Base-by-base conservation (phyloP, 345 rosid genomes). In the Sonneratia caseolaris region DNA sequence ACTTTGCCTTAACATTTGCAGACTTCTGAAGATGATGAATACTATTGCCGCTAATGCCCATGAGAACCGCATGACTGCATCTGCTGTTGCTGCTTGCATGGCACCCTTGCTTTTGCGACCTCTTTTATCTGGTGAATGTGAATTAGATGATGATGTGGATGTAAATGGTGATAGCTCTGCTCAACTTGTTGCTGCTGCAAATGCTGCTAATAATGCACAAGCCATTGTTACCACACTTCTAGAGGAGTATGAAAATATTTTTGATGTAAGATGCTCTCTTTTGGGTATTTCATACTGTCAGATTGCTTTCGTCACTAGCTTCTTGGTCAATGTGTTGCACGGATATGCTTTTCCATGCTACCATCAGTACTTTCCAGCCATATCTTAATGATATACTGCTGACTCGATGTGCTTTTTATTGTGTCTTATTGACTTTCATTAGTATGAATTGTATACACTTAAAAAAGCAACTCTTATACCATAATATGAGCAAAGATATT, bases 61-160 rank as follows among this genome's bases (percentile, higher is more conserved):
- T 75, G 98, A 92, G 82, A 95, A 95, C 79, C 84, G 99, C 74
- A 95, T 92, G 98, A 88, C 84, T 79, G 82, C 97, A 77, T 89
- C 97, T 76, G 99, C 99, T 66, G 98, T 95, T 70, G 98, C 98
- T 83, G 98, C 97, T 77, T 95, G 99, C 93, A 95, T 92, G 99
- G 98, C 99, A 64, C 99, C 99, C 68, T 82, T 95, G 77, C 91
- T 95, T 66, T 74, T 95, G 85, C 99, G 94, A 47, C 98, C 99
- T 75, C 73, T 95, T 57, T 81, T 95, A 76, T 98, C 97, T 42
- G 98, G 97, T 79, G 96, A 92, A 85, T 95, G 99, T 76, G 99
- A 92, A 82, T 78, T 90, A 77, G 98, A 92, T 70, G 94, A 95
- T 72, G 97, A 90, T 55, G 90, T 90, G 72, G 98, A 92, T 77